These are phyloP conservation scores for Paecilomyces dactylethromorphus DNA, from an alignment of 2,329 filamentous ascomycete species.

Conservation along the genomic window DNA sequence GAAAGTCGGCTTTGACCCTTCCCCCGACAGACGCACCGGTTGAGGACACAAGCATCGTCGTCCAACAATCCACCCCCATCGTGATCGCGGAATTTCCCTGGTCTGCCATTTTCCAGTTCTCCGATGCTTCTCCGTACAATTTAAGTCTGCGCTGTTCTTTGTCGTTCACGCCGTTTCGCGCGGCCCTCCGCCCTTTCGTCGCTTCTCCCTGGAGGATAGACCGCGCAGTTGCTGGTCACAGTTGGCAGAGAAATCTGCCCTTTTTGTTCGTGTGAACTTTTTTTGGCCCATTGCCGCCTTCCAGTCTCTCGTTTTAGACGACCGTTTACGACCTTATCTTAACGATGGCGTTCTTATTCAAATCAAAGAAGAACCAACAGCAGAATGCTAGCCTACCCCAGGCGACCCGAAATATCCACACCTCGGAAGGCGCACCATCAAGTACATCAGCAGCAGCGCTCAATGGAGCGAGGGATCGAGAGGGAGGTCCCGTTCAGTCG, in stretches of 20 bases:
- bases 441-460: constrained; percentile 36
- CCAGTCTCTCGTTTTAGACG: not conserved
- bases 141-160: not conserved
- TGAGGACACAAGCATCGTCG: not conserved
- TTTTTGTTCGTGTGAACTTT: not conserved
- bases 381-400: constrained; percentile 46
- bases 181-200: not conserved
- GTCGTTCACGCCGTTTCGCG: not conserved
- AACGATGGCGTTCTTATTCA: constrained; percentile 75
- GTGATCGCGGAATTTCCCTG: not conserved
- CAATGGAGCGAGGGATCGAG: constrained; percentile 40
- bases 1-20: not conserved
- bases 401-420: constrained; percentile 51
- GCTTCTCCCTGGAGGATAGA: not conserved
- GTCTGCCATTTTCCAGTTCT: not conserved
- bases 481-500: constrained; percentile 41
- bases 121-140: not conserved
- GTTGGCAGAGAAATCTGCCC: not conserved
- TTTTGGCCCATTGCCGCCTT: not conserved
- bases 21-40: not conserved
- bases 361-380: constrained; percentile 66
- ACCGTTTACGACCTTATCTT: not conserved
- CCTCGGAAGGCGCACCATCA: constrained; percentile 45
- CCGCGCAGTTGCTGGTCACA: not conserved
- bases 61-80: not conserved